A percentile compares a stretch with the other conserved stretches of the same genome.
Conservation (phyloP, 2,329 filamentous ascomycete genomes). For the Penicillium sp. region DNA sequence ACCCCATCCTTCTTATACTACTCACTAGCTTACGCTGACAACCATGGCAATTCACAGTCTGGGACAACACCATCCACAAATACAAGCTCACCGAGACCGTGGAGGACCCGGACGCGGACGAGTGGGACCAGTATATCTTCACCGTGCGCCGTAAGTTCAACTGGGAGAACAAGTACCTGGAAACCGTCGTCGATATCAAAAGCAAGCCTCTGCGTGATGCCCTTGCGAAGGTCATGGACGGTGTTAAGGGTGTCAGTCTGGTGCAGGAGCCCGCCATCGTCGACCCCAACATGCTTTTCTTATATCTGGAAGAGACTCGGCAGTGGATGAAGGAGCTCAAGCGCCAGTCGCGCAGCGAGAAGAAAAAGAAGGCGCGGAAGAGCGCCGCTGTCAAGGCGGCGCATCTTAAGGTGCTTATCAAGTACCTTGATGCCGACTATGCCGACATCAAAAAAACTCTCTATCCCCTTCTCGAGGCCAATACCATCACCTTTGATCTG, state of each 20-base stretch:
- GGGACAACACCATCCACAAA: slow-evolving; percentile 56
- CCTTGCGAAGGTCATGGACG: slow-evolving; percentile 66
- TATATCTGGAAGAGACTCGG: slow-evolving; percentile 76
- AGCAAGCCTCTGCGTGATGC: slow-evolving; percentile 71
- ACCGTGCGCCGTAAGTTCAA: slow-evolving; percentile 78
- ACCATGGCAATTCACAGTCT: slow-evolving; percentile 29
- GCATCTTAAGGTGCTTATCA: slow-evolving; percentile 65
- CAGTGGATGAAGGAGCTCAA: slow-evolving; percentile 61
- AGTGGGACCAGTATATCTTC: slow-evolving; percentile 77
- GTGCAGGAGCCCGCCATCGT: slow-evolving; percentile 74
- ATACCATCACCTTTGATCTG: slow-evolving; percentile 82
- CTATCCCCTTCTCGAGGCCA: slow-evolving; percentile 72
- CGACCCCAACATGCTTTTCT: slow-evolving; percentile 66
- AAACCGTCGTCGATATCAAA: slow-evolving; percentile 77
- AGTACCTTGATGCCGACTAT: slow-evolving; percentile 79
- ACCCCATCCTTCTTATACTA: not conserved
- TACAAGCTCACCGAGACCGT: slow-evolving; percentile 65
- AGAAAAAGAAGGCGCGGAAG: slow-evolving; percentile 42
- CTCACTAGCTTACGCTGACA: not conserved
- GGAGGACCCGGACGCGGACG: slow-evolving; percentile 57
- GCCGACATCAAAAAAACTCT: slow-evolving; percentile 72
- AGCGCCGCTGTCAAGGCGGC: slow-evolving; percentile 37
- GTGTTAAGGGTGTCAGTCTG: slow-evolving; percentile 71
- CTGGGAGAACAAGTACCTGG: slow-evolving; percentile 73
- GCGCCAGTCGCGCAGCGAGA: slow-evolving; percentile 56